Evolutionary conservation across 1,284 basidiomycete species (phyloP).

Genomic region (Caloboletus firmus): DNA sequence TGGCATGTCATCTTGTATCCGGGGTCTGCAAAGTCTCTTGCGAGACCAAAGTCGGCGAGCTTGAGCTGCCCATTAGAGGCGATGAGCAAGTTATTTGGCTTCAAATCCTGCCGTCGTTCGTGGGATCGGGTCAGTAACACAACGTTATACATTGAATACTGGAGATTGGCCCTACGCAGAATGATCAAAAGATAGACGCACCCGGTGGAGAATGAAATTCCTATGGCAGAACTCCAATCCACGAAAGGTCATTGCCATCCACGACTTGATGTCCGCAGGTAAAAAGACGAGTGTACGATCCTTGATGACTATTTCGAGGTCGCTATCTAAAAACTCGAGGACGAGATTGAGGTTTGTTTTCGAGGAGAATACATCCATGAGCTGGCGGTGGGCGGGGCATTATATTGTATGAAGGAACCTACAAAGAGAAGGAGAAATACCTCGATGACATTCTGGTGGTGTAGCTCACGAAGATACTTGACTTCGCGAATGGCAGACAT

Average conservation of each 20-base stretch:
- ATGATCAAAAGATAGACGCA: constrained; percentile 41
- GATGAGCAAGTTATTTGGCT: constrained; percentile 98
- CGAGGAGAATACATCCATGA: constrained; percentile 95
- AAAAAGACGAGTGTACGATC: constrained; percentile 90
- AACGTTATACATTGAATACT: constrained; percentile 2
- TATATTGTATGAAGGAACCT: neutral
- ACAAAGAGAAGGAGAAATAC: constrained; percentile 39
- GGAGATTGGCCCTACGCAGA: constrained; percentile 6
- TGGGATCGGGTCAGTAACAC: constrained; percentile 8
- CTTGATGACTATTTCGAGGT: constrained; percentile 96
- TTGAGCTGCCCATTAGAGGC: constrained; percentile 90
- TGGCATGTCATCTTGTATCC: constrained; percentile 96
- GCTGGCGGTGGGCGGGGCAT: constrained; percentile 45
- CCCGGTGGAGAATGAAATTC: constrained; percentile 91
- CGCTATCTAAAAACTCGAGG: constrained; percentile 96
- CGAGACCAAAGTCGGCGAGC: constrained; percentile 98
- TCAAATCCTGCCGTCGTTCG: constrained; percentile 76
- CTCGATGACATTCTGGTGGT: constrained; percentile 94
- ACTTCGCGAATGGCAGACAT: constrained; percentile 99
- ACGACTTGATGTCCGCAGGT: constrained; percentile 96
- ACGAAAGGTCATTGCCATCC: constrained; percentile 98
- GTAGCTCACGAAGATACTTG: constrained; percentile 92
- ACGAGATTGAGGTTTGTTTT: constrained; percentile 97
- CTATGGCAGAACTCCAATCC: constrained; percentile 97
- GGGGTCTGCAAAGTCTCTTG: constrained; percentile 92